Evolutionary conservation across 2,329 filamentous ascomycete species (phyloP).

Genomic region (Grosmannia huntii): DNA sequence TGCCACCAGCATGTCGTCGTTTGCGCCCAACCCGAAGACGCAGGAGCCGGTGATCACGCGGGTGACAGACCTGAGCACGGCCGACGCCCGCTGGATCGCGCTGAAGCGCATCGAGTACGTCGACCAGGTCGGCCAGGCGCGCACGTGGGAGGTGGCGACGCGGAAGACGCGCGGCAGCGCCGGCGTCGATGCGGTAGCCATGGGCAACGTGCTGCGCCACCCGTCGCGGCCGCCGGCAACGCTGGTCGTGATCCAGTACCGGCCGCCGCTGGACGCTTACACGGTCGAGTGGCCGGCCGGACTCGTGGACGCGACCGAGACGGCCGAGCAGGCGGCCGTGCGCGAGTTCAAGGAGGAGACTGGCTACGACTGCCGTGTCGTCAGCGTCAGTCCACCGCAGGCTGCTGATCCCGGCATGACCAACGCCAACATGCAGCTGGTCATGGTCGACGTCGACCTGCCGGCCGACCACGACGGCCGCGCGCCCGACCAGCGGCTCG

Average conservation of each 20-base stretch:
- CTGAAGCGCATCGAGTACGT: conserved; percentile 44
- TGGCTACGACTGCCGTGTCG: conserved; percentile 37
- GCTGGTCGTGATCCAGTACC: conserved; percentile 14
- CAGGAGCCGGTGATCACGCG: conserved; percentile 33
- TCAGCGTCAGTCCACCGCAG: conserved; percentile 37
- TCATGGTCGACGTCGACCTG: conserved; percentile 44
- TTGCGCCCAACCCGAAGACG: conserved; percentile 17
- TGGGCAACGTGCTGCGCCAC: conserved; percentile 44
- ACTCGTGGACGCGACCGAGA: conserved; percentile 38
- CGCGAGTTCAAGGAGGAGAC: conserved; percentile 43
- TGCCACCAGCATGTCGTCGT: not conserved
- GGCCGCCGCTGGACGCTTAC: conserved; percentile 30
- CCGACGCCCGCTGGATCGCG: conserved; percentile 43
- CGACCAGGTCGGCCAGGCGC: conserved; percentile 38
- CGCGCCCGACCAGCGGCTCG: conserved; percentile 43
- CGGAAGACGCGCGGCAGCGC: conserved; percentile 41
- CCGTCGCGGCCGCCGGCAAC: conserved; percentile 30
- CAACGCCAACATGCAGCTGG: conserved; percentile 48
- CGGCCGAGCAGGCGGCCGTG: conserved; percentile 36
- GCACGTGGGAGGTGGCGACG: conserved; percentile 48
- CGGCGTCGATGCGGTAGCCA: conserved; percentile 48
- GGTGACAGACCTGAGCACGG: conserved; percentile 32
- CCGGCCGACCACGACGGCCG: conserved; percentile 31
- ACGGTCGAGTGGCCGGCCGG: conserved; percentile 43
- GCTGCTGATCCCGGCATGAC: conserved; percentile 46